Evolutionary conservation across 2,329 filamentous ascomycete genomes (phyloP).

Genomic region (Diaporthe sp.): DNA sequence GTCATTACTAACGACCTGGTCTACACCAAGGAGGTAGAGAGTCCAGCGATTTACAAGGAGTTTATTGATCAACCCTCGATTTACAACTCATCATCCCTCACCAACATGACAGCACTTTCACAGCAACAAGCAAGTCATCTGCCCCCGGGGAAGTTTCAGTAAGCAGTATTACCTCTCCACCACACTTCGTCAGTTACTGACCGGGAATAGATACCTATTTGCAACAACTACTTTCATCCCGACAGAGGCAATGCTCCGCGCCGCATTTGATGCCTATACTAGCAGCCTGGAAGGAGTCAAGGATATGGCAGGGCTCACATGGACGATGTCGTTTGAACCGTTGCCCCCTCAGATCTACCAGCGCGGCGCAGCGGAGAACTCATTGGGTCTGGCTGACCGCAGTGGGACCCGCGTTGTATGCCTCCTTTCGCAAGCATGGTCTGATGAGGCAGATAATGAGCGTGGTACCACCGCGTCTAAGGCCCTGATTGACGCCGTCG

Average conservation of each 20-base stretch:
- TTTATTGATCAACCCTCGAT: not conserved
- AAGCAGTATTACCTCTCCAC: not conserved
- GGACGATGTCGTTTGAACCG: constrained; percentile 8
- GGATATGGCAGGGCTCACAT: not conserved
- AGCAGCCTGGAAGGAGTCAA: constrained; percentile 9
- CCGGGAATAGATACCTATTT: not conserved
- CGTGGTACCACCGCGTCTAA: constrained; percentile 1
- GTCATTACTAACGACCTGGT: constrained; percentile 11
- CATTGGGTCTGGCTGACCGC: not conserved
- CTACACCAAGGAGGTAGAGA: not conserved
- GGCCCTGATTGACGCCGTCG: not conserved
- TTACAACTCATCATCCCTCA: not conserved
- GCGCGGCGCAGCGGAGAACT: not conserved
- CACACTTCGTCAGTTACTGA: not conserved
- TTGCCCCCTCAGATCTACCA: constrained; percentile 31
- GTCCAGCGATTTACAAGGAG: not conserved
- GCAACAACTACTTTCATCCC: constrained; percentile 18
- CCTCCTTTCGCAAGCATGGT: not conserved
- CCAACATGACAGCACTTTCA: constrained; percentile 1
- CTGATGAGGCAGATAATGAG: not conserved
- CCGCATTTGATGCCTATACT: constrained; percentile 6
- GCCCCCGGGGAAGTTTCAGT: not conserved
- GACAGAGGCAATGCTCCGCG: constrained; percentile 21
- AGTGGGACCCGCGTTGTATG: constrained; percentile 6
- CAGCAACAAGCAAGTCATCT: not conserved